Evolutionary conservation across 345 rosid species (phyloP), one percentile per base, ranked within the genome.

Genomic region (Eucalyptus curtisii): DNA sequence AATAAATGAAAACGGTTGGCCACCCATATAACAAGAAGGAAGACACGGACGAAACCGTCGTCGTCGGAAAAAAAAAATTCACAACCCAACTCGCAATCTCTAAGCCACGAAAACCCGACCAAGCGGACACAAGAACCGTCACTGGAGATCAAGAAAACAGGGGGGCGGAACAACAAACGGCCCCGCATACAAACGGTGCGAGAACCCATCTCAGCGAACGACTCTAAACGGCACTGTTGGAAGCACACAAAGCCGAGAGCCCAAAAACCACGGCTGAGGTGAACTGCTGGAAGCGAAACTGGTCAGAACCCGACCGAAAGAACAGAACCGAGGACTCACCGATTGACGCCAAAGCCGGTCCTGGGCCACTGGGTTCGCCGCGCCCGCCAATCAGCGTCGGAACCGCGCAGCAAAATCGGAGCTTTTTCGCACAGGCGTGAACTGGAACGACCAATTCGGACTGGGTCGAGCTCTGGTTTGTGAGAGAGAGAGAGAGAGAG

Each of bases 171-270:
- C 47, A 10, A 76, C 14, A 76, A 20, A 76, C 45, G 47, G 0
- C 57, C 82, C 27, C 2, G 2, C 80, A 20, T 27, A 37, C 1
- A 64, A 61, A 1, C 1, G 81, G 0, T 33, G 25, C 13, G 44
- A 68, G 81, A 68, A 68, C 40, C 81, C 81, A 3, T 33, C 81
- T 33, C 42, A 68, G 13, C 44, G 13, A 68, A 68, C 80, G 44
- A 68, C 24, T 5, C 47, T 5, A 71, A 37, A 76, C 27, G 82
- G 27, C 25, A 40, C 82, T 2, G 2, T 37, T 4, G 82, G 9
- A 1, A 76, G 82, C 6, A 76, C 42, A 76, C 8, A 22, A 20
- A 76, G 27, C 45, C 82, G 9, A 20, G 47, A 76, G 24, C 44
- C 80, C 11, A 68, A 1, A 68, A 68, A 68, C 37, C 22, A 68